Base-by-base conservation (phyloP, 2,329 filamentous ascomycete species). In the Gaeumannomyces tritici region DNA sequence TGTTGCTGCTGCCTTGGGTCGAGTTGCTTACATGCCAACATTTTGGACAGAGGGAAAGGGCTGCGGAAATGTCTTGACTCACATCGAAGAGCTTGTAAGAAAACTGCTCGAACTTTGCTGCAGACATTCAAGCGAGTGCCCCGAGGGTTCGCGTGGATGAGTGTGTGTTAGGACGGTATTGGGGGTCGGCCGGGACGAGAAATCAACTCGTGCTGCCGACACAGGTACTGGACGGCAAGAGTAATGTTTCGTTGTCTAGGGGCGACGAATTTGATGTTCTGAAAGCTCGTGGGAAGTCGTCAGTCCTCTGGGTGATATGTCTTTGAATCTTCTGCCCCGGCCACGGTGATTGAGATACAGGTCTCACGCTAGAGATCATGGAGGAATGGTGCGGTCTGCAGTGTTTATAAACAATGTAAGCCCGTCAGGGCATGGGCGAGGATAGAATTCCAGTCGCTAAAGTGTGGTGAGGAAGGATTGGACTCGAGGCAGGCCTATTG, bases 61-160 rank as follows among this genome's bases (percentile, higher is more conserved):
- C 66, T 70, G 70, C 67, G 73, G 70, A 70, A 65, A 64, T 64
- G 66, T 68, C 67, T 69, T 67, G 73, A 82, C 83, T 82, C 72
- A 85, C 82, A 77, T 85, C 81, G 72, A 81, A 84, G 73, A 82
- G 77, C 76, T 83, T 83, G 74, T 83, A 84, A 67, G 79, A 73
- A 70, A 79, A 75, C 71, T 79, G 80, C 69, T 80, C 79, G 72
- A 82, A 81, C 76, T 83, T 84, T 72, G 75, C 73, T 73, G 78
- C 72, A 80, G 82, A 85, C 83, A 85, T 85, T 51, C 74, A 83
- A 81, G 75, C 77, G 33, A 18, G 42, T 51, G 35, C 21, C 42
- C 42, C 24, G n/a, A 60, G 33, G 35, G 58, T 42, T 35, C 11
- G 26, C 35, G 31, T 26, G 29, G 57, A 26, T 4, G 4, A 42